Evolutionary conservation across 768 basidiomycete species (phyloP).

Genomic region (Calvatia gigantea): DNA sequence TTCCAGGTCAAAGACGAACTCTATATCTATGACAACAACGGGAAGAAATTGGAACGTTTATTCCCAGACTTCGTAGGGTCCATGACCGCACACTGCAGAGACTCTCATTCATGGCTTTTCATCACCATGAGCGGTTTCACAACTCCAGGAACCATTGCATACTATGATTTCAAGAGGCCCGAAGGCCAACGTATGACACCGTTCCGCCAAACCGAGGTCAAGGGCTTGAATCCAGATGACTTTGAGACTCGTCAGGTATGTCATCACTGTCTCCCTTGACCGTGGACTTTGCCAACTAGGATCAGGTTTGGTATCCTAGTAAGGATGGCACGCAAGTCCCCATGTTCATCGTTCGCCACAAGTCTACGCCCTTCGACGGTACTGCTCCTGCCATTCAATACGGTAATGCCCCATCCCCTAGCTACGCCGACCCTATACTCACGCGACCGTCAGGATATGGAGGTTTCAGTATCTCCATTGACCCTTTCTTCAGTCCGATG

Average conservation of each 20-base stretch:
- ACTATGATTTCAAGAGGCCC: slow-evolving; percentile 61
- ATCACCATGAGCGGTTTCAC: slow-evolving; percentile 65
- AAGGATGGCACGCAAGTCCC: slow-evolving; percentile 81
- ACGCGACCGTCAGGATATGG: slow-evolving; percentile 55
- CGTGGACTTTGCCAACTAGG: not conserved
- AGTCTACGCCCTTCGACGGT: slow-evolving; percentile 65
- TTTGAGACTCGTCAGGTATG: slow-evolving; percentile 64
- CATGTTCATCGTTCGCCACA: slow-evolving; percentile 83
- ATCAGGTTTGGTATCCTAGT: slow-evolving; percentile 70
- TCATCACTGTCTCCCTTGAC: not conserved
- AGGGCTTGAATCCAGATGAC: slow-evolving; percentile 61
- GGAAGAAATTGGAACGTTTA: slow-evolving; percentile 50
- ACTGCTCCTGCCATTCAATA: slow-evolving; percentile 77
- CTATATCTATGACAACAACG: slow-evolving; percentile 60
- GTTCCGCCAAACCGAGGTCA: slow-evolving; percentile 54
- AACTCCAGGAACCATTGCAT: slow-evolving; percentile 62
- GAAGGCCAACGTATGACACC: slow-evolving; percentile 49
- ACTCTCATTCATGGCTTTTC: slow-evolving; percentile 60
- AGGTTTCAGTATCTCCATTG: slow-evolving; percentile 72
- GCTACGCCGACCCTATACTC: not conserved
- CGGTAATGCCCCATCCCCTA: slow-evolving; percentile 33
- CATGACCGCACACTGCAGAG: slow-evolving; percentile 45
- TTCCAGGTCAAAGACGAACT: slow-evolving; percentile 77
- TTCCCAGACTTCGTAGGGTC: slow-evolving; percentile 68
- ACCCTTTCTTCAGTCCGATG: slow-evolving; percentile 67